Base-by-base conservation (phyloP, 2,329 filamentous ascomycete species). In the Leptoxyphium fumago region DNA sequence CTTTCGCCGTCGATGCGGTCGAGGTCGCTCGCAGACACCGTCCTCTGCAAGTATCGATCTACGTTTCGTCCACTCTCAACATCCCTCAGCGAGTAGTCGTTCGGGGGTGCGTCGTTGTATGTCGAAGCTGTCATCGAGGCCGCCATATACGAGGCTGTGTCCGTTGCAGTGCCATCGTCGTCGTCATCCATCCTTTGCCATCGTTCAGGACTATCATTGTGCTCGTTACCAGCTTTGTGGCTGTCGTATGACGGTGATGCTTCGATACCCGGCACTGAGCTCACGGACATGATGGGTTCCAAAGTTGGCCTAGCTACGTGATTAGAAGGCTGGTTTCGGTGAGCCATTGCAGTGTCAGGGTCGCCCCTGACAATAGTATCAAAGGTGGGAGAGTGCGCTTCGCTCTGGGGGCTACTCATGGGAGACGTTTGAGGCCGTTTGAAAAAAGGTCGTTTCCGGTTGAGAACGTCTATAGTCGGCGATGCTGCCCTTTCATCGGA, bases 61-160 rank as follows among this genome's bases (percentile, higher is more conserved):
- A 68, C 40, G 57, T 62, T 43, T 66, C 66, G 3, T 61, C 62
- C 39, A 61, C 68, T 46, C 66, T 68, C 53, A n/a, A 74, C 69
- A 9, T 69, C 66, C 41, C 66, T 66, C 1, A 73, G 59, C 9
- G 76, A 56, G 0, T 71, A 66, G 2, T 75, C 72, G 43, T 75
- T 69, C 1, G 80, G 62, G 47, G 82, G 78, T 7, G 68, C 62
- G 36, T 80, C 79, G 36, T 73, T 74, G 40, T 72, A 71, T 4
- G 73, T 64, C 0, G 78, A 82, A 1, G 70, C 77, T 2, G 73
- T 71, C 2, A 75, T 66, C 0, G 79, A 82, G 10, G 70, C 64
- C 11, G 38, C 14, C 18, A 18, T 28, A 4, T 48, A 46, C 10
- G 38, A 17, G n/a, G 38, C 32, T 10, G 45, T 47, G 21, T 26